These are phyloP conservation scores for Phoma sp. DNA, from an alignment of 2,329 filamentous ascomycete species.

Conservation along the genomic window DNA sequence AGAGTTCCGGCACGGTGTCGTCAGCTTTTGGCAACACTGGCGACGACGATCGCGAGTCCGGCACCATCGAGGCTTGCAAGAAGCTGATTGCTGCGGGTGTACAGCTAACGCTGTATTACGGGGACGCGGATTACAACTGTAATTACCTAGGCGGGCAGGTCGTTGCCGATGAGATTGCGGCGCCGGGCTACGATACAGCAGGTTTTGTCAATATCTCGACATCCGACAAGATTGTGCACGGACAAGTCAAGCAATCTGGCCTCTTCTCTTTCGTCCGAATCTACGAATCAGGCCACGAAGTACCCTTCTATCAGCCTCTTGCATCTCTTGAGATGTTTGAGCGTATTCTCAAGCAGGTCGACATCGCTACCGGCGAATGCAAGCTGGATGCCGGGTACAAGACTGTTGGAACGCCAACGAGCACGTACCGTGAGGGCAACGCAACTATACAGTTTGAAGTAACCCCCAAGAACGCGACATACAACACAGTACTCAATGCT, in stretches of 20 bases:
- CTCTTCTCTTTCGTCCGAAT: conserved; percentile 59
- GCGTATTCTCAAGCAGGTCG: conserved; percentile 55
- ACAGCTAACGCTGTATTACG: conserved; percentile 53
- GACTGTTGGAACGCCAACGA: conserved; percentile 45
- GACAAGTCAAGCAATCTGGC: conserved; percentile 60
- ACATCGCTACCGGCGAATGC: conserved; percentile 58
- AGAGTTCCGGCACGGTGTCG: conserved; percentile 52
- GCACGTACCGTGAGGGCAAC: conserved; percentile 53
- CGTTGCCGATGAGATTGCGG: conserved; percentile 50
- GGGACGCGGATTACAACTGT: conserved; percentile 58
- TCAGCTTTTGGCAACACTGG: conserved; percentile 56
- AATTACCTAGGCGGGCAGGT: conserved; percentile 56
- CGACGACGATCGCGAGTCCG: conserved; percentile 56
- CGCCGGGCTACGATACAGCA: conserved; percentile 51
- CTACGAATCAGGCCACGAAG: conserved; percentile 58
- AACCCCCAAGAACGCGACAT: conserved; percentile 53
- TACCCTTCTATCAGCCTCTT: conserved; percentile 63
- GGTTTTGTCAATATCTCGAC: conserved; percentile 58
- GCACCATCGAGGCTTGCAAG: conserved; percentile 51
- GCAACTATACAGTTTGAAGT: conserved; percentile 55
- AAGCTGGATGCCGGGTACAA: conserved; percentile 36
- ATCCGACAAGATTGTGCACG: conserved; percentile 56
- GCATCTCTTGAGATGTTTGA: conserved; percentile 58
- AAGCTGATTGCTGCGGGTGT: conserved; percentile 50
- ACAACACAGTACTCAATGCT: conserved; percentile 54